A percentile compares a stretch with the other conserved stretches of the same genome.
Conservation (phyloP, 148 eudicot genomes). For the Chenopodium suecicum region DNA sequence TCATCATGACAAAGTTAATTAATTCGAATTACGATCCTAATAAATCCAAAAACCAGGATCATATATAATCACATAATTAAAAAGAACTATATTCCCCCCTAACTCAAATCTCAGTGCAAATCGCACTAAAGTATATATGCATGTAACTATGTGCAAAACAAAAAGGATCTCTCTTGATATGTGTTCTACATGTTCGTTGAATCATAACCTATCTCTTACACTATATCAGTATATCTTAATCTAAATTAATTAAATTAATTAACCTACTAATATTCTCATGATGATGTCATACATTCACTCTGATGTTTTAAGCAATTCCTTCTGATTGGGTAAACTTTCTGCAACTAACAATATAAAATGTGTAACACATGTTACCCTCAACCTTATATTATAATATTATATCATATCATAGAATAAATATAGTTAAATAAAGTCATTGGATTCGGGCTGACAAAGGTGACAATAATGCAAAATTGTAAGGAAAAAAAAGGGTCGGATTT, state of each 20-base stretch:
- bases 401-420: not conserved
- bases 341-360: slow-evolving; percentile 13
- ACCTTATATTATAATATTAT: not conserved
- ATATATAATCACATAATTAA: not conserved
- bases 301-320: slow-evolving; percentile 14
- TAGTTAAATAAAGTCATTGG: slow-evolving; percentile 15
- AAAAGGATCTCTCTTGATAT: slow-evolving; percentile 14
- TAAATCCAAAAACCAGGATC: not conserved
- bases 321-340: slow-evolving; percentile 24
- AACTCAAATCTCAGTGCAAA: slow-evolving; percentile 10
- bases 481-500: not conserved
- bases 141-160: not conserved
- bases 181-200: slow-evolving; percentile 2
- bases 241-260: not conserved
- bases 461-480: slow-evolving; percentile 12
- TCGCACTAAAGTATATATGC: slow-evolving; percentile 9
- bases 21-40: not conserved
- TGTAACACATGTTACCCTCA: slow-evolving; percentile 33
- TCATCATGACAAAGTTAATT: not conserved
- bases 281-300: slow-evolving; percentile 22
- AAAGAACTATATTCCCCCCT: not conserved
- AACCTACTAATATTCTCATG: slow-evolving; percentile 16
- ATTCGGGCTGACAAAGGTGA: slow-evolving; percentile 19
- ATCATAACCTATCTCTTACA: not conserved
- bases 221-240: too few relatives aligned